Evolutionary conservation across 2,329 filamentous ascomycete genomes (phyloP), one percentile per base, ranked within the genome.

Genomic region (Elsinoe perseae): DNA sequence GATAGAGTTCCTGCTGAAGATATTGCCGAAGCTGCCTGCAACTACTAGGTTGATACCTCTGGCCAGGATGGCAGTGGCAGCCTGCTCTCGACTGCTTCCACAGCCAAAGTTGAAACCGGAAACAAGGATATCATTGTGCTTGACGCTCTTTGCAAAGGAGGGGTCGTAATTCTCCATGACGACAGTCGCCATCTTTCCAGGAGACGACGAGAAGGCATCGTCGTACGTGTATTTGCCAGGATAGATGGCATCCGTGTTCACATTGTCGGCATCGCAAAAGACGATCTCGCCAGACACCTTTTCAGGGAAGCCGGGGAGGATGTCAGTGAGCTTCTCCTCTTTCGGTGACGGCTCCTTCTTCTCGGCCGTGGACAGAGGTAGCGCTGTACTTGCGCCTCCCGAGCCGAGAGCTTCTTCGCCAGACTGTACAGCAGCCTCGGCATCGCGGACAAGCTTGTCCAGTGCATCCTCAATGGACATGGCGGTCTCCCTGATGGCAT

Each of bases 121-220:
- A 0, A 96, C 90, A 1, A 96, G 80, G 56, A 96, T 88, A 64
- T 97, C 91, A 50, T 82, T 83, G 0, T 80, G 67, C 61, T 80
- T 79, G 44, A 86, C 84, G 32, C 84, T 75, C 1, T 72, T 69
- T 8, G 77, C 70, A 68, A 96, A 96, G 0, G 75, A 68, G 0
- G 79, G 73, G 68, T 97, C 92, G 73, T 95, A 97, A 77, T 97
- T 97, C 68, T 86, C 80, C 90, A 97, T 96, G 71, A 87, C 91
- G 0, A 91, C 90, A 62, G 87, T 76, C 0, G 89, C 89, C 92
- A 97, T 96, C 57, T 82, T 82, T 59, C 89, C 85, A 0, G 73
- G 75, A 0, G 86, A 73, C 0, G 96, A 77, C 0, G 86, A 74
- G 1, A 97, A 78, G 64, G 87, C 80, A 66, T 97, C 91, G 68